Evolutionary conservation across 768 basidiomycete genomes (phyloP).

Genomic region (Phaeotremella fagi): DNA sequence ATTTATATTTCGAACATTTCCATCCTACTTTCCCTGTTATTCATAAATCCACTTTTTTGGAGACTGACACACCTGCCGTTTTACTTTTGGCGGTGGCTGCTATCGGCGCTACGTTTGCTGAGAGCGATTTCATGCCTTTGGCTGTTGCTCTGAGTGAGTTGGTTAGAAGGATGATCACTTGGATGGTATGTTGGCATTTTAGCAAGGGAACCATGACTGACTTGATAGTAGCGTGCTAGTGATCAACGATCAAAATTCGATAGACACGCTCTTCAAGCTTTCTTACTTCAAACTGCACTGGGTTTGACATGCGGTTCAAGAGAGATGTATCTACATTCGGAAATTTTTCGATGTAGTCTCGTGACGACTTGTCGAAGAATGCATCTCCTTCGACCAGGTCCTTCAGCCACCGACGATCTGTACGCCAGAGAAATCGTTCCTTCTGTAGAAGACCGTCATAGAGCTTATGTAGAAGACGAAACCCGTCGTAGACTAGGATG

Average conservation of each 20-base stretch:
- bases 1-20: constrained; percentile 41
- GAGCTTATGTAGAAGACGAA: constrained; percentile 37
- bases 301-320: constrained; percentile 37
- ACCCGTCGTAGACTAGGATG: constrained; percentile 32
- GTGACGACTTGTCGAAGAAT: constrained; percentile 30
- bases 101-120: constrained; percentile 38
- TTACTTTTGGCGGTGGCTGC: constrained; percentile 29
- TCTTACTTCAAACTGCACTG: constrained; percentile 26
- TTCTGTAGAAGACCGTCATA: constrained; percentile 15
- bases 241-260: constrained; percentile 42
- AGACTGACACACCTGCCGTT: constrained; percentile 24
- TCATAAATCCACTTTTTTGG: constrained; percentile 26
- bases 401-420: constrained; percentile 22
- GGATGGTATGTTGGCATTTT: constrained; percentile 28
- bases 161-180: constrained; percentile 35
- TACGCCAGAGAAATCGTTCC: constrained; percentile 13
- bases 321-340: constrained; percentile 38
- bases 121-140: constrained; percentile 34
- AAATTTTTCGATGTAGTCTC: constrained; percentile 36
- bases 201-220: not conserved
- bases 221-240: constrained; percentile 27
- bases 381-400: constrained; percentile 27
- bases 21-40: constrained; percentile 38
- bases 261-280: constrained; percentile 24
- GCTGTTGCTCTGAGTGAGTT: constrained; percentile 38